These are phyloP conservation scores for Pueraria montana DNA, from an alignment of 306 rosid genomes.

Conservation along the genomic window DNA sequence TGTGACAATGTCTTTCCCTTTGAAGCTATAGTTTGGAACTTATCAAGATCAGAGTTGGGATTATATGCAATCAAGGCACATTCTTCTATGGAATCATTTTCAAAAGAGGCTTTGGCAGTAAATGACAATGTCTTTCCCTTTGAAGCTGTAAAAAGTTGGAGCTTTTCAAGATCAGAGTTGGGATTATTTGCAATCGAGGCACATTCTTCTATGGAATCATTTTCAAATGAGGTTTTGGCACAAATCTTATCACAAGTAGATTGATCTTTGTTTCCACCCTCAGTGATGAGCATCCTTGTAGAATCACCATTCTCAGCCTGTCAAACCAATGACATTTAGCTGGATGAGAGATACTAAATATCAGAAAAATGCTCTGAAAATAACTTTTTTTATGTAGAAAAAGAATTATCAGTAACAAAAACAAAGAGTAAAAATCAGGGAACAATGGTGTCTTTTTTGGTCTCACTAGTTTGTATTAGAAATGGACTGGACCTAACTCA, in stretches of 20 bases:
- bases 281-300: slow-evolving; percentile 45
- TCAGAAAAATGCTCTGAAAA: slow-evolving; percentile 4
- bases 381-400: neutral
- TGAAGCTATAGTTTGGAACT: neutral
- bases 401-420: neutral
- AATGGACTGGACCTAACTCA: neutral
- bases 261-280: slow-evolving; percentile 43
- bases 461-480: slow-evolving; percentile 8
- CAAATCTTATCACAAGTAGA: slow-evolving; percentile 51
- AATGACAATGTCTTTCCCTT: too few relatives aligned
- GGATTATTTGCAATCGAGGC: slow-evolving; percentile 49
- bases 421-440: neutral
- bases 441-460: neutral
- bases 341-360: slow-evolving; percentile 25
- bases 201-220: slow-evolving; percentile 36
- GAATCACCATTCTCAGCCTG: slow-evolving; percentile 58
- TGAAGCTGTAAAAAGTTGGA: slow-evolving; percentile 1
- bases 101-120: neutral
- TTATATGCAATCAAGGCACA: neutral
- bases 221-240: slow-evolving; percentile 42
- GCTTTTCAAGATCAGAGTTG: slow-evolving; percentile 53
- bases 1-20: neutral
- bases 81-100: neutral
- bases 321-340: slow-evolving; percentile 44
- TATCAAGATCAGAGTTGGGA: neutral